Conservation (phyloP, 23 red algal species). For the Gracilariopsis chorda region DNA sequence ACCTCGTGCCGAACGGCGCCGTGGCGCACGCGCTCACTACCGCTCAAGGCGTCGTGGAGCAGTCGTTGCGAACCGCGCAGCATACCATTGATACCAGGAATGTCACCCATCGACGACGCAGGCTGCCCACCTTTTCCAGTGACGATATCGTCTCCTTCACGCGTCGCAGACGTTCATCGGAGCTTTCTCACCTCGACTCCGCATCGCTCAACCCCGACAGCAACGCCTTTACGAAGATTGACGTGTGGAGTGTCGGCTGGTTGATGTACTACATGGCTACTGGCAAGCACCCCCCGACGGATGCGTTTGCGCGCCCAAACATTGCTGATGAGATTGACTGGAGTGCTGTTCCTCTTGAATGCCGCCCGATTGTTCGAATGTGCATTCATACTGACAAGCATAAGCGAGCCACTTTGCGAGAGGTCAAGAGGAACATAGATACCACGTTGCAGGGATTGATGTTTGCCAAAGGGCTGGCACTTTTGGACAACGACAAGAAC, state of each 20-base stretch:
- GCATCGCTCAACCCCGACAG: not conserved
- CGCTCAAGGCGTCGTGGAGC: not conserved
- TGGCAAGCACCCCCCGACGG: slow-evolving; percentile 29
- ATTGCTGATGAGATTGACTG: slow-evolving; percentile 8
- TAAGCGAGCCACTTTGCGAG: slow-evolving; percentile 16
- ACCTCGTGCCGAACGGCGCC: not conserved
- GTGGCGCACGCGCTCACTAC: not conserved
- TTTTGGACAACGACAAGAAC: slow-evolving; percentile 13
- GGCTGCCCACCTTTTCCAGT: not conserved
- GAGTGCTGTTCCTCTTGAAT: not conserved
- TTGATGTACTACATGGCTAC: slow-evolving; percentile 64
- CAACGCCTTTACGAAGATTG: slow-evolving; percentile 9
- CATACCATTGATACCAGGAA: not conserved
- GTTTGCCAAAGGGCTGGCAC: slow-evolving; percentile 32
- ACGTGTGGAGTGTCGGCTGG: slow-evolving; percentile 61
- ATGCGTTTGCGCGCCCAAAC: slow-evolving; percentile 21
- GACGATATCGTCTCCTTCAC: not conserved
- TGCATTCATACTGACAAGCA: slow-evolving; percentile 19
- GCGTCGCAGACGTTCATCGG: not conserved
- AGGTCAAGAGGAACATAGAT: slow-evolving; percentile 50
- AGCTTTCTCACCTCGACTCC: not conserved
- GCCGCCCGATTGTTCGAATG: slow-evolving; percentile 26
- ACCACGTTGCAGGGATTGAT: slow-evolving; percentile 35
- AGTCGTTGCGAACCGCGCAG: not conserved
- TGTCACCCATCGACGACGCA: not conserved